These are phyloP conservation scores for Kodamaea plutei DNA, from an alignment of 1,139 yeast species.

Conservation along the genomic window DNA sequence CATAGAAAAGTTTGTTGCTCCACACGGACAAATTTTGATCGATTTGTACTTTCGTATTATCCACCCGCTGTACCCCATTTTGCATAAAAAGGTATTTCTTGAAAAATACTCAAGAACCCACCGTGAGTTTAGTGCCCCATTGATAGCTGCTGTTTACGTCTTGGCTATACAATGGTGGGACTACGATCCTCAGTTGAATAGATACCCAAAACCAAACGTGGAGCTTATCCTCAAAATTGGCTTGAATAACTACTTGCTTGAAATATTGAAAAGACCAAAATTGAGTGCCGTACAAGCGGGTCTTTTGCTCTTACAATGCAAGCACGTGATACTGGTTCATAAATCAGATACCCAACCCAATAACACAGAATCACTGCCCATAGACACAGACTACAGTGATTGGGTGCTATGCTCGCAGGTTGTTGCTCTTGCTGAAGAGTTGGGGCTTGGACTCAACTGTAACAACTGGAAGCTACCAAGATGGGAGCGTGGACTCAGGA, in stretches of 20 bases:
- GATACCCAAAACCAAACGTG: slow-evolving; percentile 64
- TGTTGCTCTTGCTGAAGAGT: slow-evolving; percentile 78
- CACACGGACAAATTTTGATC: slow-evolving; percentile 69
- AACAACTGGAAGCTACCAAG: slow-evolving; percentile 84
- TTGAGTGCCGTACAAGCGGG: slow-evolving; percentile 82
- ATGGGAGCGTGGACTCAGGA: slow-evolving; percentile 86
- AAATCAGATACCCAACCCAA: slow-evolving; percentile 1
- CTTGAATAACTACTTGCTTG: slow-evolving; percentile 58
- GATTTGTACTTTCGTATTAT: slow-evolving; percentile 70
- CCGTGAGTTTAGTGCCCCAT: slow-evolving; percentile 72
- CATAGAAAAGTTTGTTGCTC: slow-evolving; percentile 68
- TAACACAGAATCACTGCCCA: slow-evolving; percentile 1
- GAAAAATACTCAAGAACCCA: slow-evolving; percentile 76
- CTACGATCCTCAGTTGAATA: slow-evolving; percentile 63
- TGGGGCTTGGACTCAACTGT: slow-evolving; percentile 84
- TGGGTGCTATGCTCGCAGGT: slow-evolving; percentile 88
- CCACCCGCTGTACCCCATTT: slow-evolving; percentile 74
- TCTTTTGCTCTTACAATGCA: slow-evolving; percentile 60
- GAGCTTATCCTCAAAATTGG: slow-evolving; percentile 44
- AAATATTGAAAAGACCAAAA: slow-evolving; percentile 69
- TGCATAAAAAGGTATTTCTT: slow-evolving; percentile 71
- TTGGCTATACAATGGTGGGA: slow-evolving; percentile 84
- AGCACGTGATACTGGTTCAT: slow-evolving; percentile 32
- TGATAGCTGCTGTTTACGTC: slow-evolving; percentile 71
- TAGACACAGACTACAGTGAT: slow-evolving; percentile 56